Base-by-base conservation (phyloP, 2,329 filamentous ascomycete genomes). In the Pezicula neosporulosa region DNA sequence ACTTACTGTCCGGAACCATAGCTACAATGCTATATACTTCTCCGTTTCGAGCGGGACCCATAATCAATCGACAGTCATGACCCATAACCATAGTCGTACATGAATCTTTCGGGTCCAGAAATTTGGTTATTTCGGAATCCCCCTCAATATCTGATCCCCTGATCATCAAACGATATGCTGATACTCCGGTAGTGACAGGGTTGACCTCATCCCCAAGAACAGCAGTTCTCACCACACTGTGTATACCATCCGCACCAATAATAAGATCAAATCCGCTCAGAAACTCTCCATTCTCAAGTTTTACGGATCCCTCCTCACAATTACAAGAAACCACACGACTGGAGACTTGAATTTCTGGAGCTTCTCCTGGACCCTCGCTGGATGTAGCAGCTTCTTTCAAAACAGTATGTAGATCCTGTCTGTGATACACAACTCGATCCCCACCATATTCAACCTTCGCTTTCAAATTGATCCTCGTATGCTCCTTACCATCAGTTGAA, bases 21-120 rank as follows among this genome's bases (percentile, higher is more conserved):
- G 68, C 70, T 4, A 74, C 70, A 36, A 77, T 65, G 36, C 73
- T 70, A 52, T 71, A 74, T 0, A 76, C 56, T 4, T 67, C 61
- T 0, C 68, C 69, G 15, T 68, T 60, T 7, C 74, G 60, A 1
- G 68, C 72, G 1, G 73, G 73, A 4, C 73, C 73, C 71, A 76
- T 74, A 38, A 77, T 68, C 21, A 73, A 57, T n/a, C 71, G 62
- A 19, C 67, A 61, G 27, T 70, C 64, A 24, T 73, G 68, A 0
- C 67, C 72, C 51, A 76, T 61, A 3, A 77, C 62, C 74, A 77
- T 76, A 1, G 72, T 42, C 3, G 39, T 42, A 12, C 39, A 42
- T 4, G 39, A 42, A 42, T 42, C 39, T 24, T 19, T 15, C n/a
- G 39, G 39, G 21, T 42, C 19, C 4, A 42, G 18, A 21, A 42